Evolutionary conservation across 768 basidiomycete genomes (phyloP).

Genomic region (Leccinum olivaceopallidum): DNA sequence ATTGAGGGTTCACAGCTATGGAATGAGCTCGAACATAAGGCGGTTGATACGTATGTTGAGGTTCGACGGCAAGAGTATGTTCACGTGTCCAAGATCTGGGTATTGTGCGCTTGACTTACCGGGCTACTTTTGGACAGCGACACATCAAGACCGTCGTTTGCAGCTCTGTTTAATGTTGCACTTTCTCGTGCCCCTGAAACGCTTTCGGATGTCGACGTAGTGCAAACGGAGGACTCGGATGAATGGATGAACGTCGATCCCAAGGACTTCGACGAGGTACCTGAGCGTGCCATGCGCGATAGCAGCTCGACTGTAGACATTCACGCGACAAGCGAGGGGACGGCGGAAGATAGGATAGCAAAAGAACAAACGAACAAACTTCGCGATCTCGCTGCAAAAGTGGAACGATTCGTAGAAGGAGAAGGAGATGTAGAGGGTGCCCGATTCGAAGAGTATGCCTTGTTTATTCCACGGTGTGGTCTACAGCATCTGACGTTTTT

Average conservation of each 20-base stretch:
- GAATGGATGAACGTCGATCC: constrained; percentile 85
- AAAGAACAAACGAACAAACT: constrained; percentile 70
- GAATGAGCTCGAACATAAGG: constrained; percentile 71
- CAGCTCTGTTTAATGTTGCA: constrained; percentile 61
- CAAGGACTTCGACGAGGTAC: constrained; percentile 71
- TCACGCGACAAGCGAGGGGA: constrained; percentile 40
- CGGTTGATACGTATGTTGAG: constrained; percentile 63
- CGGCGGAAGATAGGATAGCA: constrained; percentile 44
- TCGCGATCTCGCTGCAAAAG: constrained; percentile 77
- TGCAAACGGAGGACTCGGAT: constrained; percentile 66
- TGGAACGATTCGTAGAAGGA: constrained; percentile 88
- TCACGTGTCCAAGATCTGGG: neutral
- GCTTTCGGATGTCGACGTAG: constrained; percentile 13
- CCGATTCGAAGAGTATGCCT: constrained; percentile 81
- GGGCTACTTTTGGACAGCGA: constrained; percentile 38
- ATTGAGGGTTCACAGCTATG: constrained; percentile 75
- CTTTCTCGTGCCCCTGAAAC: constrained; percentile 44
- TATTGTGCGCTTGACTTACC: constrained; percentile 5
- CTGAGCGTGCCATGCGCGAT: constrained; percentile 44
- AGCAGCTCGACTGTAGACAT: constrained; percentile 16
- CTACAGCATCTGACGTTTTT: constrained; percentile 2
- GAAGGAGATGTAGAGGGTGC: constrained; percentile 90
- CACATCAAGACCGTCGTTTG: constrained; percentile 72
- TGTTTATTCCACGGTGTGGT: constrained; percentile 1
- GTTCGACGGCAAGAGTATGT: constrained; percentile 69